phyloP scores from a whole-genome alignment of 768 basidiomycete species.

The Coprinopsis marcescibilis region DNA sequence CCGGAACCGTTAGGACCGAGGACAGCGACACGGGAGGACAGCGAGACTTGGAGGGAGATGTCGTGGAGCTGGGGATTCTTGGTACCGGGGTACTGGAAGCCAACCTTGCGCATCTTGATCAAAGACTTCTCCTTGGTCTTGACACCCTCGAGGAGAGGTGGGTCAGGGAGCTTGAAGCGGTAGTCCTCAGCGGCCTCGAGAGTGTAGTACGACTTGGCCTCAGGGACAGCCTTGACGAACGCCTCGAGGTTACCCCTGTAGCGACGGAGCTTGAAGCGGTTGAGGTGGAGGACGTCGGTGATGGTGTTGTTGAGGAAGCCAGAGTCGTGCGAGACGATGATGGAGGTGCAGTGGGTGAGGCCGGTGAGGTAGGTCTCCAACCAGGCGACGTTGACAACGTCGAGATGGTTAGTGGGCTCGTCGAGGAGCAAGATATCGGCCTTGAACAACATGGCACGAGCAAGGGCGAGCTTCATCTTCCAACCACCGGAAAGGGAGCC shows the following conservation, averaged over 20 bases:
- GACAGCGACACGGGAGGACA: conserved; percentile 96
- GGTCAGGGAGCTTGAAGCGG: conserved; percentile 96
- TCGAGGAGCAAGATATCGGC: conserved; percentile 95
- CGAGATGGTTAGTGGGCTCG: conserved; percentile 96
- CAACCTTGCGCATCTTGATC: conserved; percentile 96
- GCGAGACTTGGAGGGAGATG: conserved; percentile 93
- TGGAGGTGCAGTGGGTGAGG: conserved; percentile 89
- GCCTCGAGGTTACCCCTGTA: conserved; percentile 94
- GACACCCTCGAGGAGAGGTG: conserved; percentile 97
- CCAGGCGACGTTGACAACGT: conserved; percentile 97
- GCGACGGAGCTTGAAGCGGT: conserved; percentile 96
- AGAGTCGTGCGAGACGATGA: conserved; percentile 98
- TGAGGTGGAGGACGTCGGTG: conserved; percentile 95
- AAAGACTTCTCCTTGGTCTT: conserved; percentile 99
- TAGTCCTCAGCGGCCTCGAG: conserved; percentile 95
- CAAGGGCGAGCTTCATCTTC: conserved; percentile 99
- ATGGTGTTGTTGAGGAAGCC: conserved; percentile 97
- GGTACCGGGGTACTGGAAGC: conserved; percentile 91
- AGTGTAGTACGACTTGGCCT: conserved; percentile 97
- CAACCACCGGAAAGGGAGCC: conserved; percentile 95
- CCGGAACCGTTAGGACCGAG: conserved; percentile 99
- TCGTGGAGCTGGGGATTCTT: conserved; percentile 87
- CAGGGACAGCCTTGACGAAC: conserved; percentile 91
- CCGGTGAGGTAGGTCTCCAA: conserved; percentile 88
- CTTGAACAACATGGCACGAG: conserved; percentile 96